A percentile compares a stretch with the other conserved stretches of the same genome.
Conservation (phyloP, 2,329 filamentous ascomycete species). For the Trichoderma koningii region DNA sequence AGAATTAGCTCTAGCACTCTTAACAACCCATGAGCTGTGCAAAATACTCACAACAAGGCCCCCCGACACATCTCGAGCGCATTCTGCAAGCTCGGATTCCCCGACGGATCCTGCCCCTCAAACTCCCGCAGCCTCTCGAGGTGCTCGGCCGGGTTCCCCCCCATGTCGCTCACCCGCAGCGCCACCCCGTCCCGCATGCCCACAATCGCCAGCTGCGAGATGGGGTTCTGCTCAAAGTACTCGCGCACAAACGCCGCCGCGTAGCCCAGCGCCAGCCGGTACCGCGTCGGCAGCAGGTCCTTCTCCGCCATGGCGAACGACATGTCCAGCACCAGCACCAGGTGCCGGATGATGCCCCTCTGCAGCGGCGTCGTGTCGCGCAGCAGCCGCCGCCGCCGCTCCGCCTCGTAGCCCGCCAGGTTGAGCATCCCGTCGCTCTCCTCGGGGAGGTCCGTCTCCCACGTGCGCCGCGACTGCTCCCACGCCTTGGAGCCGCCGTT, state of each 20-base stretch:
- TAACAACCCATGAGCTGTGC: background rate
- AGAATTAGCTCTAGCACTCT: constrained; percentile 22
- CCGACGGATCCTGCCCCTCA: constrained; percentile 67
- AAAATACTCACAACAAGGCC: constrained; percentile 68
- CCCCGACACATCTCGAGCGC: constrained; percentile 93
- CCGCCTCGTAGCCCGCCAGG: constrained; percentile 76
- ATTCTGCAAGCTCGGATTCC: constrained; percentile 85
- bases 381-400: constrained; percentile 77
- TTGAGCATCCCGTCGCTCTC: constrained; percentile 80
- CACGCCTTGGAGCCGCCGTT: constrained; percentile 56
- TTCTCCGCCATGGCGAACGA: constrained; percentile 94
- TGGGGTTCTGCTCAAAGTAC: constrained; percentile 98
- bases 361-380: constrained; percentile 95
- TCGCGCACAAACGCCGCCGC: constrained; percentile 86
- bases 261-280: constrained; percentile 78
- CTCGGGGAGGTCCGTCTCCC: constrained; percentile 67
- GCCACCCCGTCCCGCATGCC: constrained; percentile 93
- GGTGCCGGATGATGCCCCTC: constrained; percentile 94
- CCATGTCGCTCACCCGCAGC: constrained; percentile 81
- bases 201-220: constrained; percentile 89
- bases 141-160: constrained; percentile 88
- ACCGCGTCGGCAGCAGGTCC: constrained; percentile 85
- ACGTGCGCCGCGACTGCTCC: constrained; percentile 67
- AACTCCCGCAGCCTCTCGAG: constrained; percentile 72
- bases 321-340: constrained; percentile 88